Evolutionary conservation across 1,139 yeast genomes (phyloP).

Genomic region (Lodderomyces orthopsilosis): DNA sequence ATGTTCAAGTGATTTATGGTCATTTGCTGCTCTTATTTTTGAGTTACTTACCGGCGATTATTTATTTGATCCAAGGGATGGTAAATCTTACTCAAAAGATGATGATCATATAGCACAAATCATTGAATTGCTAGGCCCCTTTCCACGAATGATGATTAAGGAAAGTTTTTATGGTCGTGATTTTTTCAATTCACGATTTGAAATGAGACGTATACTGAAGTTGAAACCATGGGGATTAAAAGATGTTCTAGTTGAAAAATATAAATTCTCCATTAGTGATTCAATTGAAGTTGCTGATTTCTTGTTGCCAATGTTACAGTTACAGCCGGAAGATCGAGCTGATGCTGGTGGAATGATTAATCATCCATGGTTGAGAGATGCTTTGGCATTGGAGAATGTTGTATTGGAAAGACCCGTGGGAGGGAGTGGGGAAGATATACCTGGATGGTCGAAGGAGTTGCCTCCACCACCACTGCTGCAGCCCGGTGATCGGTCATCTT

Average conservation of each 20-base stretch:
- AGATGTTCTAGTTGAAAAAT: slow-evolving; percentile 52
- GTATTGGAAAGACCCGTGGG: slow-evolving; percentile 58
- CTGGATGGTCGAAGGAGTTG: slow-evolving; percentile 63
- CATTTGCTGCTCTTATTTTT: slow-evolving; percentile 46
- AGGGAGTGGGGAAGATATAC: slow-evolving; percentile 66
- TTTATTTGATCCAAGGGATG: slow-evolving; percentile 47
- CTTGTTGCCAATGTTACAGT: slow-evolving; percentile 66
- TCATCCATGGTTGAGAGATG: slow-evolving; percentile 75
- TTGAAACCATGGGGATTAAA: slow-evolving; percentile 50
- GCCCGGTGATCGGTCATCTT: background rate
- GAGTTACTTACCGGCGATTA: slow-evolving; percentile 50
- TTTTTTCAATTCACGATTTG: slow-evolving; percentile 49
- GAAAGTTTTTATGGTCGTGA: slow-evolving; percentile 44
- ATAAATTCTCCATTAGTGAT: slow-evolving; percentile 55
- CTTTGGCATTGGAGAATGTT: slow-evolving; percentile 56
- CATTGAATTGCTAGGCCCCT: slow-evolving; percentile 44
- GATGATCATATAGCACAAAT: slow-evolving; percentile 53
- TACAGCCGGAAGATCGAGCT: slow-evolving; percentile 68
- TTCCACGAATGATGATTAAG: slow-evolving; percentile 43
- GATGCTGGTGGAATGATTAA: slow-evolving; percentile 81
- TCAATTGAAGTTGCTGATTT: slow-evolving; percentile 61
- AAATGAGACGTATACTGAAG: slow-evolving; percentile 55
- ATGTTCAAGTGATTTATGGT: slow-evolving; percentile 49
- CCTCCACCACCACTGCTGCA: background rate
- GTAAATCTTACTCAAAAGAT: slow-evolving; percentile 45